Base-by-base conservation (phyloP, 1,284 basidiomycete genomes). In the Tilletia indica region DNA sequence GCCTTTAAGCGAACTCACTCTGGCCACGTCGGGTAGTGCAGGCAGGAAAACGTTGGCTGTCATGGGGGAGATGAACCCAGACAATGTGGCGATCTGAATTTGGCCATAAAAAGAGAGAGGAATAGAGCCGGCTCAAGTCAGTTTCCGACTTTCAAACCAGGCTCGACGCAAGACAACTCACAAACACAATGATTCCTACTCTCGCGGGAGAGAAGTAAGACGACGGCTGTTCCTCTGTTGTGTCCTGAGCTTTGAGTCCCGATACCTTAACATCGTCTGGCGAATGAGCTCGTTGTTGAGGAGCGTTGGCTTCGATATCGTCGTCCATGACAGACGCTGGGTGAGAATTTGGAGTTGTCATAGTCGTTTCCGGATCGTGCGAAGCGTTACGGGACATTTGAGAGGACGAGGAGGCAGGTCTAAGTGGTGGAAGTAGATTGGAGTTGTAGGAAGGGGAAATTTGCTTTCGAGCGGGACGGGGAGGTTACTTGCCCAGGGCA, bases 51-150 rank as follows among this genome's bases (percentile, higher is more conserved):
- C 16, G 66, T 68, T 68, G 39, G 45, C 48, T 2, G 66, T 68
- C 66, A 68, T 68, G 0, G 66, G 66, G 3, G 45, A 48, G n/a
- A 68, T 25, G 42, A 68, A 68, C 6, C 42, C 66, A n/a, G 66
- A 25, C 39, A 42, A 12, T 14, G 66, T 68, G n/a, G 48, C 66
- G 16, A 68, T n/a, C 66, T 51, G 21, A 68, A 34, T 49, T 12
- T 49, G 1, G 14, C 25, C 25, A 31, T 1, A 31, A 31, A 31
- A 49, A 49, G 48, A 49, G 12, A 49, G 14, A 58, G 56, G 56
- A 25, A 14, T 12, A 31, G 25, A 31, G 25, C 9, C 3, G 34
- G 12, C 25, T 31, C 25, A 31, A 12, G 19, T 54, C 51, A 34
- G 21, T 25, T 31, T 21, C 56, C 19, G 51, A 54, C n/a, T 58